Percentiles rank a stretch among this genome's conserved stretches.
Conservation (phyloP, 768 basidiomycete species). For the Boletus reticulatus region DNA sequence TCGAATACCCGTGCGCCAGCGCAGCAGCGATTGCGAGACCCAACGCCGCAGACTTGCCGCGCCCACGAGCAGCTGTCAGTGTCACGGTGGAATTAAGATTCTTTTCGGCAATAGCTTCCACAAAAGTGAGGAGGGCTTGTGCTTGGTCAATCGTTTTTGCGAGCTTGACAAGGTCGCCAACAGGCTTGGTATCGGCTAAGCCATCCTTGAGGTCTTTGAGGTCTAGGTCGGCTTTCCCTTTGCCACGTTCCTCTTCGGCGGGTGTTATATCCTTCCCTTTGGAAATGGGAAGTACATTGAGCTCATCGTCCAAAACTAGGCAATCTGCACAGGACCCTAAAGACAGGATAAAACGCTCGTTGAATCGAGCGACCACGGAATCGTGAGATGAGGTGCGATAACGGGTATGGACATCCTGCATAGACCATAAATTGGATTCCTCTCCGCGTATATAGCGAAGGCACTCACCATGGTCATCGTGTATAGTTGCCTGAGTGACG, state of each 20-base stretch:
- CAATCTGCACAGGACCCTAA: conserved; percentile 92
- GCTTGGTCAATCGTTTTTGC: conserved; percentile 94
- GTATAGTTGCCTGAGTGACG: conserved; percentile 86
- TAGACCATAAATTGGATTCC: background rate
- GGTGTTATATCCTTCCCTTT: conserved; percentile 89
- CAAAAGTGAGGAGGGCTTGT: conserved; percentile 90
- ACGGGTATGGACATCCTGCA: conserved; percentile 90
- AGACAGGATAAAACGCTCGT: conserved; percentile 98
- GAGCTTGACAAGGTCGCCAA: conserved; percentile 86
- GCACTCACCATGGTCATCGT: conserved; percentile 74
- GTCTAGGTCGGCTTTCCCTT: conserved; percentile 55
- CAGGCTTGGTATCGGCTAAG: conserved; percentile 78
- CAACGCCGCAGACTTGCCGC: conserved; percentile 96
- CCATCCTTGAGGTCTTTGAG: conserved; percentile 77
- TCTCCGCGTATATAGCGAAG: background rate
- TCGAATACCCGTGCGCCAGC: conserved; percentile 90
- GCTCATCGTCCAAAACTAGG: conserved; percentile 93
- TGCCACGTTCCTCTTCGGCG: conserved; percentile 48
- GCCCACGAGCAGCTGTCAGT: conserved; percentile 90
- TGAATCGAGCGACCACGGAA: conserved; percentile 90
- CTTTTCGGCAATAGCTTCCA: conserved; percentile 91
- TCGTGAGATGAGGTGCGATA: conserved; percentile 93
- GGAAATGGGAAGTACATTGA: conserved; percentile 95
- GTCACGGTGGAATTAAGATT: conserved; percentile 93
- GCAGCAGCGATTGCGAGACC: conserved; percentile 94